Conservation (phyloP, 2,329 filamentous ascomycete species). For the Aspergillus alliaceus region DNA sequence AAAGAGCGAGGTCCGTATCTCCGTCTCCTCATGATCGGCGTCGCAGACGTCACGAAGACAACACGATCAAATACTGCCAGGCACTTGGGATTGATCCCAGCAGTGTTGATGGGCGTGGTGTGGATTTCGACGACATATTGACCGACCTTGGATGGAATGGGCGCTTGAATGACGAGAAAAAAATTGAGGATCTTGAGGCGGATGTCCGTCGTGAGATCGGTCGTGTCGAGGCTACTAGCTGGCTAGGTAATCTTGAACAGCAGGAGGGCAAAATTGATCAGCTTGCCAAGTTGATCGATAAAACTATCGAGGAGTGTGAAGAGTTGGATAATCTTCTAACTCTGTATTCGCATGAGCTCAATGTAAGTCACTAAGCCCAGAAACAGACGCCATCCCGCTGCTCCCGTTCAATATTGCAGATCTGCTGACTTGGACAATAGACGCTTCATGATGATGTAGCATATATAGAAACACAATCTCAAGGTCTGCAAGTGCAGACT, state of each 20-base stretch:
- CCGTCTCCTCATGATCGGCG: conserved; percentile 51
- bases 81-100: conserved; percentile 74
- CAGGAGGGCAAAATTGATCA: conserved; percentile 88
- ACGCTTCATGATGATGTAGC: conserved; percentile 94
- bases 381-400: no score
- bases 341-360: conserved; percentile 89
- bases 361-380: conserved; percentile 60
- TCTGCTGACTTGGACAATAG: conserved; percentile 43
- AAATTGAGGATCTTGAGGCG: conserved; percentile 75
- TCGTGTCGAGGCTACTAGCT: conserved; percentile 87
- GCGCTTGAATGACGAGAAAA: conserved; percentile 70
- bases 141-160: conserved; percentile 89
- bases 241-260: conserved; percentile 78
- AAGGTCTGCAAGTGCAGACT: conserved; percentile 94
- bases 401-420: background rate
- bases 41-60: conserved; percentile 65
- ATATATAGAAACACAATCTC: conserved; percentile 95
- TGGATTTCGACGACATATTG: conserved; percentile 79
- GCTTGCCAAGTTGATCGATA: conserved; percentile 81
- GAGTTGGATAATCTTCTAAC: conserved; percentile 93
- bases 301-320: conserved; percentile 91
- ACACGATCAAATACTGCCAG: conserved; percentile 76
- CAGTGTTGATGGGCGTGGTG: conserved; percentile 72
- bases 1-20: conserved; percentile 34
- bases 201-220: conserved; percentile 87